Evolutionary conservation across 2,329 filamentous ascomycete species (phyloP).

Genomic region (Ramichloridium luteum): DNA sequence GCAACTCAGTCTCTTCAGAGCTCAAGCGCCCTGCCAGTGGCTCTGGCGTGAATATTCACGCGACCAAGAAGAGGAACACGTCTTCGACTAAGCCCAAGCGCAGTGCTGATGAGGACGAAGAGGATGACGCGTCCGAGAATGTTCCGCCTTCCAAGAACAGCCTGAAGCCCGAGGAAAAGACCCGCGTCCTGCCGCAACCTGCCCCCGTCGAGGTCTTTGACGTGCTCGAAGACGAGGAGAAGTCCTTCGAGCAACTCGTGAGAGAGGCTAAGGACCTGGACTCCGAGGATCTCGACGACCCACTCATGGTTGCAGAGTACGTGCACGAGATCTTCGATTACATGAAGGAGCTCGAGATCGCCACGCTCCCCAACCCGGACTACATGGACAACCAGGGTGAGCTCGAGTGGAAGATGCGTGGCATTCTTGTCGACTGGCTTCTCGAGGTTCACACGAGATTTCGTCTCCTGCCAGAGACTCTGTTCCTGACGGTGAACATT

Average conservation of each 20-base stretch:
- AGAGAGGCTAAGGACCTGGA: slow-evolving; percentile 55
- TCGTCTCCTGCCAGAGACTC: slow-evolving; percentile 85
- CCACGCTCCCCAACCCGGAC: slow-evolving; percentile 72
- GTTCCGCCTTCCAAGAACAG: slow-evolving; percentile 52
- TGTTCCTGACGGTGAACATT: slow-evolving; percentile 95
- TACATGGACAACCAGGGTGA: slow-evolving; percentile 95
- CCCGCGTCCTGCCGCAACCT: slow-evolving; percentile 19
- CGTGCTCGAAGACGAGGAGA: slow-evolving; percentile 23
- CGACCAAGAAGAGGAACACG: slow-evolving; percentile 56
- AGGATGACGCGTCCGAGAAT: slow-evolving; percentile 49
- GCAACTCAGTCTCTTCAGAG: slow-evolving; percentile 47
- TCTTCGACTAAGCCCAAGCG: slow-evolving; percentile 42
- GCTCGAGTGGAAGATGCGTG: slow-evolving; percentile 96
- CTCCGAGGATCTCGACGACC: slow-evolving; percentile 78
- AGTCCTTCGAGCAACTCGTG: slow-evolving; percentile 26
- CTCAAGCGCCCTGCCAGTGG: slow-evolving; percentile 63
- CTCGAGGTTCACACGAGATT: slow-evolving; percentile 97
- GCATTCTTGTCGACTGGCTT: slow-evolving; percentile 94
- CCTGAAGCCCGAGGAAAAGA: slow-evolving; percentile 35
- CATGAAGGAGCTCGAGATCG: slow-evolving; percentile 69
- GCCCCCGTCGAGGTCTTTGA: slow-evolving; percentile 24
- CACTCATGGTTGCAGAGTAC: slow-evolving; percentile 96
- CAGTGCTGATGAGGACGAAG: slow-evolving; percentile 33
- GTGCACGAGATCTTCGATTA: slow-evolving; percentile 97
- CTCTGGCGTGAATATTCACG: slow-evolving; percentile 51